Conservation (phyloP, 495 filamentous ascomycete species). For the Penicillium canariense region DNA sequence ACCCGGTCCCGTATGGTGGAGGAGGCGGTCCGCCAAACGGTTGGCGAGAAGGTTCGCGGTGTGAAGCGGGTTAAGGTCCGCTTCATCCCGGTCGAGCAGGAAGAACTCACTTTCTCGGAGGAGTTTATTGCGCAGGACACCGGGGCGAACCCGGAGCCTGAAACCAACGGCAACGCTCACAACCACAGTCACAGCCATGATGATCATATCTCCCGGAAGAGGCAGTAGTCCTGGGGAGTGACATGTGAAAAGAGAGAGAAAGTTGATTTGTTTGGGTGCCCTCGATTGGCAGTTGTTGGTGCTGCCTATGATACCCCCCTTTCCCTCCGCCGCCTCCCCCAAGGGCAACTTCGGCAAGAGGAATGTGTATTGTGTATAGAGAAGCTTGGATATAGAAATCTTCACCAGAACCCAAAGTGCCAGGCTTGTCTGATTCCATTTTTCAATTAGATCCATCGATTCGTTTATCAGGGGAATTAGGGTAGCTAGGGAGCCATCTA, state of each 20-base stretch:
- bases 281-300: slow-evolving; percentile 4
- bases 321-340: background rate
- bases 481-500: too few species aligned
- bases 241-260: background rate
- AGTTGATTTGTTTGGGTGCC: background rate
- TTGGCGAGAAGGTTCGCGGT: slow-evolving; percentile 75
- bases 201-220: slow-evolving; percentile 28
- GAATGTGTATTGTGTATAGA: slow-evolving; percentile 20
- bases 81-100: slow-evolving; percentile 66
- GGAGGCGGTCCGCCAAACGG: slow-evolving; percentile 60
- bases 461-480: too few species aligned
- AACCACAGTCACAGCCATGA: slow-evolving; percentile 28
- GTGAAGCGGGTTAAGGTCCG: slow-evolving; percentile 77
- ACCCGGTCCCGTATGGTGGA: slow-evolving; percentile 67
- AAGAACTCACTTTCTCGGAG: slow-evolving; percentile 57
- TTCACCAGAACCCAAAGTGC: background rate
- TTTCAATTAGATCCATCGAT: background rate
- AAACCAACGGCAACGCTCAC: slow-evolving; percentile 25
- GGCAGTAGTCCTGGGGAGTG: slow-evolving; percentile 18
- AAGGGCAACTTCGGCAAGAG: slow-evolving; percentile 3
- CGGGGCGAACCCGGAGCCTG: slow-evolving; percentile 63
- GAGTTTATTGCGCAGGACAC: slow-evolving; percentile 75
- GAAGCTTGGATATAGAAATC: slow-evolving; percentile 7
- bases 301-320: slow-evolving; percentile 21
- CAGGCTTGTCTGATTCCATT: background rate